phyloP scores from a whole-genome alignment of 2,329 filamentous ascomycete species.

The Diaporthe sp. region DNA sequence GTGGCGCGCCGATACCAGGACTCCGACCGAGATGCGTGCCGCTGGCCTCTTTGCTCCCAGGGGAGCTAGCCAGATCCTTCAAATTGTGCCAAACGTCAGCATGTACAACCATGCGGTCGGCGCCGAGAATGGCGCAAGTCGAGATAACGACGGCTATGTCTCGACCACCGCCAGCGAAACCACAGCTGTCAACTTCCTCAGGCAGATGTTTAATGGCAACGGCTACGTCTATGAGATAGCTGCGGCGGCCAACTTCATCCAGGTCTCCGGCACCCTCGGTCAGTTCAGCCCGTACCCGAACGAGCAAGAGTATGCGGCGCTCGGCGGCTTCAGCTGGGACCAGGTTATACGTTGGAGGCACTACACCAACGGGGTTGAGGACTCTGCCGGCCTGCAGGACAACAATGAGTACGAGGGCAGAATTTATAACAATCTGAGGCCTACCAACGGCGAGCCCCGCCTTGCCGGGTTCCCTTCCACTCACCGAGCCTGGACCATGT shows the following conservation, averaged over 20 bases:
- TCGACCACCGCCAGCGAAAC: conserved; percentile 14
- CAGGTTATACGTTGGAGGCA: conserved; percentile 24
- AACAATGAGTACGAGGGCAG: background rate
- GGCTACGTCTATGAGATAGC: conserved; percentile 25
- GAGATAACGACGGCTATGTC: conserved; percentile 20
- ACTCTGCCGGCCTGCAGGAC: background rate
- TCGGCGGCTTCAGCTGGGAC: conserved; percentile 27
- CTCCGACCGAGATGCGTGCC: conserved; percentile 4
- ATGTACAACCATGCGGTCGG: conserved; percentile 21
- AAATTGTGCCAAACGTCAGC: background rate
- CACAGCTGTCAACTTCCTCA: conserved; percentile 12
- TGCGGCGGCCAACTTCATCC: conserved; percentile 19
- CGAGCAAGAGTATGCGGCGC: conserved; percentile 10
- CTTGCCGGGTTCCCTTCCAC: conserved; percentile 6
- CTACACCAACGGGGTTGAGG: background rate
- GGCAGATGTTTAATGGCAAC: background rate
- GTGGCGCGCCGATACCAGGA: conserved; percentile 21
- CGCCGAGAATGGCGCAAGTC: background rate
- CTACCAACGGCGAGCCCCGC: conserved; percentile 12
- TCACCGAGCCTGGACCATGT: background rate
- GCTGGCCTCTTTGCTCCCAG: conserved; percentile 17
- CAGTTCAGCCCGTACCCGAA: conserved; percentile 21
- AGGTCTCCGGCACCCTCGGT: conserved; percentile 11
- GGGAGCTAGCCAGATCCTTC: background rate
- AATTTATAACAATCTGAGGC: conserved; percentile 2